These are phyloP conservation scores for Cytospora mali DNA, from an alignment of 2,329 filamentous ascomycete species.

Conservation along the genomic window DNA sequence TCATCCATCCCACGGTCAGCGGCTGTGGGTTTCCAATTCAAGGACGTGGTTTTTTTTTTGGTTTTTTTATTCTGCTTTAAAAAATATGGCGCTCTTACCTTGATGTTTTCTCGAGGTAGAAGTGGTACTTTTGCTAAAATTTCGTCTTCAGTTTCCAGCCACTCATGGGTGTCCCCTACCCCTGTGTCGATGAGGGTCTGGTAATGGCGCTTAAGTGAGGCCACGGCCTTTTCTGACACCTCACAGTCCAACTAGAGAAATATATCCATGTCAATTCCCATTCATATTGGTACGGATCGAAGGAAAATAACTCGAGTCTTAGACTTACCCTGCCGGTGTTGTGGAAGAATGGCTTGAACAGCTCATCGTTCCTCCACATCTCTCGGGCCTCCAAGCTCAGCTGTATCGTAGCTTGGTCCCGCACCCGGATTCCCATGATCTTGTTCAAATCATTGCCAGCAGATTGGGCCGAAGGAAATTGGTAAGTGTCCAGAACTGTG, in stretches of 20 bases:
- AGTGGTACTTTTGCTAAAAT: constrained; percentile 45
- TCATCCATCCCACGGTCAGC: not conserved
- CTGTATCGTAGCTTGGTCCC: constrained; percentile 37
- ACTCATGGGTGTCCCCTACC: constrained; percentile 47
- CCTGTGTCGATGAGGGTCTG: constrained; percentile 38
- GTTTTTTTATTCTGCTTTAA: too few species aligned
- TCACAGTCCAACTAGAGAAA: constrained; percentile 37
- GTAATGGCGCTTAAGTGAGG: constrained; percentile 39
- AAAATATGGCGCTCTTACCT: constrained; percentile 31
- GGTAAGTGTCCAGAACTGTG: constrained; percentile 49
- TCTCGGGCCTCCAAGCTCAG: constrained; percentile 39
- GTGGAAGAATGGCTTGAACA: constrained; percentile 49
- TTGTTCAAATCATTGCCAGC: constrained; percentile 52
- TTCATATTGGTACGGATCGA: not conserved
- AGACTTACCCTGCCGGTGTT: constrained; percentile 44
- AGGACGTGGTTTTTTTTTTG: too few species aligned
- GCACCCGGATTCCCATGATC: constrained; percentile 45
- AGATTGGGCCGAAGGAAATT: constrained; percentile 49
- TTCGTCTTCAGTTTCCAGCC: constrained; percentile 48
- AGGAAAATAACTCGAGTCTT: constrained; percentile 21
- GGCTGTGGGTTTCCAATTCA: not conserved
- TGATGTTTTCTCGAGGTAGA: constrained; percentile 43
- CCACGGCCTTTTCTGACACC: constrained; percentile 38
- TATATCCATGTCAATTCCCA: not conserved
- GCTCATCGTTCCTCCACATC: constrained; percentile 46